phyloP scores from a whole-genome alignment of 2,329 filamentous ascomycete genomes.

The Sporothrix schenckii region DNA sequence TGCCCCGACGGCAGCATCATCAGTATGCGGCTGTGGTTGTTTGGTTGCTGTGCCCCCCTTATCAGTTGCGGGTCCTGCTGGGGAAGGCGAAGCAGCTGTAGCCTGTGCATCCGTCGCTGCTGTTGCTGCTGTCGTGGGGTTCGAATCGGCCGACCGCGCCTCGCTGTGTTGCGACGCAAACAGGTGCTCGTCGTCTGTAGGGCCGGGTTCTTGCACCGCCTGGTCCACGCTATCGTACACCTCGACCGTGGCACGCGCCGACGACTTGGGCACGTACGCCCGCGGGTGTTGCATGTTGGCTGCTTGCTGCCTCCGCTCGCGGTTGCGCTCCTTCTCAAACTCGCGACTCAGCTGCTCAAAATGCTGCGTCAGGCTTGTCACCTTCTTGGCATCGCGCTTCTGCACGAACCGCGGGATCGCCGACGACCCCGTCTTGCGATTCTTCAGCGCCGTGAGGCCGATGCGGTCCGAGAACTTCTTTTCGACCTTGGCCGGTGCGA shows the following conservation, averaged over 20 bases:
- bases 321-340: conserved; percentile 90
- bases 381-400: conserved; percentile 72
- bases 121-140: neutral
- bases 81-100: neutral
- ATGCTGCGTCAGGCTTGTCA: conserved; percentile 89
- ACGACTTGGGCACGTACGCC: conserved; percentile 80
- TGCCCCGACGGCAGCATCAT: neutral
- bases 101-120: neutral
- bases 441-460: conserved; percentile 67
- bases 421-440: conserved; percentile 63
- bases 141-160: neutral
- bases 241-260: conserved; percentile 93
- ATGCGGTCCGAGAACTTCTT: conserved; percentile 78
- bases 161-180: conserved; percentile 25
- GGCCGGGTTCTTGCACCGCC: conserved; percentile 79
- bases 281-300: conserved; percentile 74
- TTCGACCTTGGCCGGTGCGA: conserved; percentile 49
- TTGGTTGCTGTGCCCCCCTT: too few relatives aligned
- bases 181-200: conserved; percentile 63
- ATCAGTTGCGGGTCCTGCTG: neutral
- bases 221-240: conserved; percentile 94
- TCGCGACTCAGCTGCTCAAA: conserved; percentile 96
- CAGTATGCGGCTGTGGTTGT: neutral
- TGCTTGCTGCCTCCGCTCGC: conserved; percentile 79
- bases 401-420: conserved; percentile 86